Evolutionary conservation across 1,139 yeast genomes (phyloP).

Genomic region (Geotrichum bryndzae): DNA sequence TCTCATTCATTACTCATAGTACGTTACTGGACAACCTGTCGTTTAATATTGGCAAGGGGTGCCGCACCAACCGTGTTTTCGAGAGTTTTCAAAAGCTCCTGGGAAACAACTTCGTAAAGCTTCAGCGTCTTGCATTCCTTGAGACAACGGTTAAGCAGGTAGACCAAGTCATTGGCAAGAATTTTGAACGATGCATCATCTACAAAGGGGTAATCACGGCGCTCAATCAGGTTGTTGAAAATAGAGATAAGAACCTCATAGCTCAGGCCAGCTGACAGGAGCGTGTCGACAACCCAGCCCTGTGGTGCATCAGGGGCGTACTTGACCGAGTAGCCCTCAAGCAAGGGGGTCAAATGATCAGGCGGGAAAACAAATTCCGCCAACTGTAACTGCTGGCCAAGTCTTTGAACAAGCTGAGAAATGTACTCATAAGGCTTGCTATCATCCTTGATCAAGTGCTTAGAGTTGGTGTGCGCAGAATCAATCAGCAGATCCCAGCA

Average conservation of each 20-base stretch:
- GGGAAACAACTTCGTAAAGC: constrained; percentile 1
- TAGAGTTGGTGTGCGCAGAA: constrained; percentile 27
- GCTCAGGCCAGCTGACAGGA: constrained; percentile 68
- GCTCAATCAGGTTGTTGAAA: constrained; percentile 61
- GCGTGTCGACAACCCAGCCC: constrained; percentile 62
- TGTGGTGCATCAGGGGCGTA: constrained; percentile 40
- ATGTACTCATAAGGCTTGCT: constrained; percentile 33
- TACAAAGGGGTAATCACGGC: constrained; percentile 35
- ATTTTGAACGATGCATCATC: constrained; percentile 23
- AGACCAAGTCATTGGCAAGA: constrained; percentile 29
- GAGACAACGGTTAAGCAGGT: constrained; percentile 27
- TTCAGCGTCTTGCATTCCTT: constrained; percentile 6
- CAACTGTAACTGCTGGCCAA: constrained; percentile 47
- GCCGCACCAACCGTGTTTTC: constrained; percentile 6
- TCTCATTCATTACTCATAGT: neutral
- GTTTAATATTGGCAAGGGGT: neutral
- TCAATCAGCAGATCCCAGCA: constrained; percentile 37
- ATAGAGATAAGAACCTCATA: constrained; percentile 64
- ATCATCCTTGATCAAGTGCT: constrained; percentile 27
- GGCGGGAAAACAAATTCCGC: constrained; percentile 79
- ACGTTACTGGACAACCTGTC: neutral
- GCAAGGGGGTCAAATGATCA: constrained; percentile 58
- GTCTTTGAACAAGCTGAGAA: constrained; percentile 39
- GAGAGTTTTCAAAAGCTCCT: constrained; percentile 2
- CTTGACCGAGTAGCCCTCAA: constrained; percentile 37